Evolutionary conservation across 495 filamentous ascomycete species (phyloP), one percentile per base, ranked within the genome.

Genomic region (Durotheca rogersii): DNA sequence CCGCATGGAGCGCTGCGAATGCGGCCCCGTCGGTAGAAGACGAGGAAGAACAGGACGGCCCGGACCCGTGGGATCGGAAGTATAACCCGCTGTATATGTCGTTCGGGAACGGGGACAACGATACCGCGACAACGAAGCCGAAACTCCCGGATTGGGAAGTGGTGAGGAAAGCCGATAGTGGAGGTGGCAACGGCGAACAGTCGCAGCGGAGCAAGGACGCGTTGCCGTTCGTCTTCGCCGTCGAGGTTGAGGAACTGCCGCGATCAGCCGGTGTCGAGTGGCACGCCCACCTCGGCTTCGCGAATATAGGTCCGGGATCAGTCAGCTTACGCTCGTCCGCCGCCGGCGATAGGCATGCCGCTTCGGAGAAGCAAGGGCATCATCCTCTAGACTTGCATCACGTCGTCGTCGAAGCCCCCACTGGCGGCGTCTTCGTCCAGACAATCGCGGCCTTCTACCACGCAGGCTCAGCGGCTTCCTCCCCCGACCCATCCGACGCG

Each of bases 51-150:
- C 75, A 80, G 0, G 69, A 69, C 2, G 78, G 73, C 0, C 69
- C 84, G 43, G 89, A 94, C 69, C 71, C 81, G 3, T 93, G 89
- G 89, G 85, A 92, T 61, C 72, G 73, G 43, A 81, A 71, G 52
- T 79, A 83, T 50, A 81, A 85, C 44, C 64, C 62, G 4, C 10
- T 42, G 15, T 74, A 67, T 29, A 64, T 58, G 53, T 61, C 65
- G 2, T 66, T 64, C 15, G 63, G 59, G 18, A 42, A 36, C 7
- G 47, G 51, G 1, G 42, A 27, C 2, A 46, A 41, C 17, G 42
- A 33, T 20, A 33, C 52, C 12, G 41, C 47, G 4, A 48, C 51
- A 27, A 27, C 4, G 11, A 61, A 32, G 2, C 53, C 56, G 7
- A 37, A 23, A 7, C 53, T 72, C 6, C 72, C 71, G 1, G 64